phyloP scores from a whole-genome alignment of 257 asterid species.

The Echium plantagineum region DNA sequence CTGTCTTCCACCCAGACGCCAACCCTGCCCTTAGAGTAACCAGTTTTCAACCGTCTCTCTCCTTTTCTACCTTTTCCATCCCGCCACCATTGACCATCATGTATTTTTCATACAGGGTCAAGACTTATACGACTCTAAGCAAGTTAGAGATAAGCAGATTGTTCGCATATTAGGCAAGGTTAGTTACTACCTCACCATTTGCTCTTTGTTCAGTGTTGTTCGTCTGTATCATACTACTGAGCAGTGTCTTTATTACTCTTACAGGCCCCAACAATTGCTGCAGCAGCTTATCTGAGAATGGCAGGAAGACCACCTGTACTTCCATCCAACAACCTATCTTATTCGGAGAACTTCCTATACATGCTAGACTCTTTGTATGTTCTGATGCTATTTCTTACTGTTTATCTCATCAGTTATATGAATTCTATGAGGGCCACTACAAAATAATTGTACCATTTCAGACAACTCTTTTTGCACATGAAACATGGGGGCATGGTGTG shows the following conservation, averaged over 20 bases:
- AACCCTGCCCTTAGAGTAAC: slow-evolving; percentile 95
- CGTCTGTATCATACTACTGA: slow-evolving; percentile 2
- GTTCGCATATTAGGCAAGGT: slow-evolving; percentile 96
- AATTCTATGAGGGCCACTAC: background rate
- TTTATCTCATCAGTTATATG: slow-evolving; percentile 4
- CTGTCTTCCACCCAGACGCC: slow-evolving; percentile 95
- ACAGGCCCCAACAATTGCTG: slow-evolving; percentile 98
- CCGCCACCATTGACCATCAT: background rate
- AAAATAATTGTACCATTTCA: too few relatives aligned
- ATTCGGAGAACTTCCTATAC: slow-evolving; percentile 92
- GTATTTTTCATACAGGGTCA: slow-evolving; percentile 49
- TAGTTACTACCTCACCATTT: slow-evolving; percentile 22
- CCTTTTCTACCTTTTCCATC: too few relatives aligned
- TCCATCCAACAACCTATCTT: slow-evolving; percentile 88
- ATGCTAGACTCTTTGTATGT: slow-evolving; percentile 98
- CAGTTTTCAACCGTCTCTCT: background rate
- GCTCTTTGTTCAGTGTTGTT: slow-evolving; percentile 3
- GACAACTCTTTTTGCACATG: too few relatives aligned
- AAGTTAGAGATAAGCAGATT: slow-evolving; percentile 85
- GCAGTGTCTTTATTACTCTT: slow-evolving; percentile 9
- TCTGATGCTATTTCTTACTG: slow-evolving; percentile 10
- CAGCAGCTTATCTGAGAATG: slow-evolving; percentile 97
- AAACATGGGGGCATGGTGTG: too few relatives aligned
- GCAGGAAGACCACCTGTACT: slow-evolving; percentile 99
- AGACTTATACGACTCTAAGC: slow-evolving; percentile 73